Conservation (phyloP, 1,284 basidiomycete species). For the Dichomitus squalens region DNA sequence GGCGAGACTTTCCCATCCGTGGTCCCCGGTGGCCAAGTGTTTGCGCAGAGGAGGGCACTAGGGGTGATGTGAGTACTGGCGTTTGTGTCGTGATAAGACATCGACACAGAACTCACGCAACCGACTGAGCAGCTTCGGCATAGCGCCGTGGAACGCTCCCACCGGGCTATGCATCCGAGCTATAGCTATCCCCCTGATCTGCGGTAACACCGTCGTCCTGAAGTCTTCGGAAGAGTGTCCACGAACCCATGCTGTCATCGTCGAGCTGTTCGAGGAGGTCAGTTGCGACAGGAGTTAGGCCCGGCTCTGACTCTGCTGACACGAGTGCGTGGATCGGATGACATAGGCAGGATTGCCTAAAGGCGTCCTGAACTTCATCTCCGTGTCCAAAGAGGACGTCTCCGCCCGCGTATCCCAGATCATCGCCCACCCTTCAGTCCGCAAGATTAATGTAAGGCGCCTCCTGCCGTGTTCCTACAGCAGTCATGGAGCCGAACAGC, state of each 20-base stretch:
- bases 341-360: slow-evolving; percentile 30
- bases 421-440: slow-evolving; percentile 30
- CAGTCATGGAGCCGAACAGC: not conserved
- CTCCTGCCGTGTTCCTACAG: not conserved
- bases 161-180: slow-evolving; percentile 50
- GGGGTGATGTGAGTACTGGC: slow-evolving; percentile 34
- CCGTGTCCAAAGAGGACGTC: slow-evolving; percentile 25
- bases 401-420: slow-evolving; percentile 25
- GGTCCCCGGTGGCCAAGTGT: slow-evolving; percentile 33
- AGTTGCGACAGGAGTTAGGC: not conserved
- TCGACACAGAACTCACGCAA: not conserved
- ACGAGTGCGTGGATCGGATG: not conserved
- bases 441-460: slow-evolving; percentile 29
- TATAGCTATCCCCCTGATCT: slow-evolving; percentile 55
- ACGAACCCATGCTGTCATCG: slow-evolving; percentile 48
- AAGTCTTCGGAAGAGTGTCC: slow-evolving; percentile 64
- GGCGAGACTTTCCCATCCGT: slow-evolving; percentile 36
- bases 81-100: not conserved
- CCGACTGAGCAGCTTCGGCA: slow-evolving; percentile 11
- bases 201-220: slow-evolving; percentile 66
- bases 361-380: slow-evolving; percentile 31
- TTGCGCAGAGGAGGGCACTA: slow-evolving; percentile 33
- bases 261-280: slow-evolving; percentile 51
- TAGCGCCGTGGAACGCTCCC: slow-evolving; percentile 46
- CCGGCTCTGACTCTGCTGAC: not conserved